A percentile compares a stretch with the other conserved stretches of the same genome.
These are phyloP conservation scores for Hymenoscyphus albidus DNA, from an alignment of 2,329 filamentous ascomycete genomes.

Conservation along the genomic window DNA sequence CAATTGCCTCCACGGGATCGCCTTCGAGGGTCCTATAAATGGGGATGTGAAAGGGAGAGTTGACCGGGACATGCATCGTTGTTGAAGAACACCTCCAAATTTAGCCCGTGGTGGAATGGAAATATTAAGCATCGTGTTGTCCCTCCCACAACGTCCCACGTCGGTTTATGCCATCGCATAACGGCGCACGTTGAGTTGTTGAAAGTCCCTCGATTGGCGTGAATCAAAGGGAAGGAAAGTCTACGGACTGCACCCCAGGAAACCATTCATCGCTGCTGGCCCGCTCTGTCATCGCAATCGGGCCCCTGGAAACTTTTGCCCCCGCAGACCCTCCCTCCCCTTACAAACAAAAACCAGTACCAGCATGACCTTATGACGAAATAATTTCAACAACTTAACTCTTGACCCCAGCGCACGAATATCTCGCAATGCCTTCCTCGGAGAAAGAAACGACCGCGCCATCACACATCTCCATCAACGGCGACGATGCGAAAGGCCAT, in stretches of 20 bases:
- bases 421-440: conserved; percentile 21
- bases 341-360: conserved; percentile 5
- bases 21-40: background rate
- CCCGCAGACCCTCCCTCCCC: background rate
- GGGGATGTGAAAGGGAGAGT: background rate
- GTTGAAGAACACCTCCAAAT: background rate
- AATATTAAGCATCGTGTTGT: conserved; percentile 17
- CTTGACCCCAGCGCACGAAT: background rate
- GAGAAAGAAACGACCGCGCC: conserved; percentile 25
- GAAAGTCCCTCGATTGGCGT: conserved; percentile 8
- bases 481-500: conserved; percentile 25
- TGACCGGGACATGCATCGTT: background rate
- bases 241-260: background rate
- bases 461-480: conserved; percentile 28
- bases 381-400: background rate
- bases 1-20: background rate
- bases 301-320: conserved; percentile 6
- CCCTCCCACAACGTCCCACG: conserved; percentile 7
- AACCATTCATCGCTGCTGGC: conserved; percentile 6
- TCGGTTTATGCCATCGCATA: conserved; percentile 5
- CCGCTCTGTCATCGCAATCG: conserved; percentile 2
- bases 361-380: conserved; percentile 17
- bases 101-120: conserved; percentile 10
- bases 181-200: conserved; percentile 18
- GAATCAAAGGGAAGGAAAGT: conserved; percentile 1